Conservation (phyloP, 129 eudicot genomes). For the Artemisia tridentata region DNA sequence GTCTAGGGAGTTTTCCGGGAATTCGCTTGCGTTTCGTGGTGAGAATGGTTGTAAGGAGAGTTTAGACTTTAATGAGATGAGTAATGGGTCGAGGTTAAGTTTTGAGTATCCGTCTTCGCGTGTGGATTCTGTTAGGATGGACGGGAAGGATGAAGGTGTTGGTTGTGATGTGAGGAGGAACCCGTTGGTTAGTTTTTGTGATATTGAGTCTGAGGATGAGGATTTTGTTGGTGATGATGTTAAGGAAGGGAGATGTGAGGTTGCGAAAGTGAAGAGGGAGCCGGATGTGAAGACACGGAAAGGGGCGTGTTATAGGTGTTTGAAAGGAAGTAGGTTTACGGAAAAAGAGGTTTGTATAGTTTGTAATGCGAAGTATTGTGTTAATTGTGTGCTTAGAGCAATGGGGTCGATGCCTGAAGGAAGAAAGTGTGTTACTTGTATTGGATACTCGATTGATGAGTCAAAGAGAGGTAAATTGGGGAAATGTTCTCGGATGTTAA, state of each 20-base stretch:
- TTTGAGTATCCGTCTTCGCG: constrained; percentile 75
- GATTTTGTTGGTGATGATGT: constrained; percentile 40
- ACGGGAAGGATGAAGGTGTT: constrained; percentile 13
- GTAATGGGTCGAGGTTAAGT: constrained; percentile 70
- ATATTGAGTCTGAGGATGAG: constrained; percentile 66
- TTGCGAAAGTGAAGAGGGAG: constrained; percentile 46
- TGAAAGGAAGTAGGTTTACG: constrained; percentile 76
- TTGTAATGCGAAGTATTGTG: constrained; percentile 93
- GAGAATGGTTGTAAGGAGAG: constrained; percentile 54
- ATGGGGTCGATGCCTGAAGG: constrained; percentile 99
- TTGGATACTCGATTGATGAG: constrained; percentile 83
- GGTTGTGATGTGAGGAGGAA: constrained; percentile 48
- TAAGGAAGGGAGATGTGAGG: constrained; percentile 35
- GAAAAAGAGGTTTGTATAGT: constrained; percentile 97
- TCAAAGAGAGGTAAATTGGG: constrained; percentile 80
- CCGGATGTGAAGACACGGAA: constrained; percentile 65
- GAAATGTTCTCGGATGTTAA: constrained; percentile 87
- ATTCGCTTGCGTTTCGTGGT: constrained; percentile 46
- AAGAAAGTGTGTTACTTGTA: constrained; percentile 90
- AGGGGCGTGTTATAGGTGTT: constrained; percentile 90
- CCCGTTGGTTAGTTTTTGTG: constrained; percentile 59
- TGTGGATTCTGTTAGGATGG: constrained; percentile 43
- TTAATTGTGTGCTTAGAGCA: constrained; percentile 90
- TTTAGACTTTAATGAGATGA: constrained; percentile 53
- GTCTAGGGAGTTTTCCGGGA: constrained; percentile 66